These are phyloP conservation scores for Keithomyces neogunnii DNA, from an alignment of 2,329 filamentous ascomycete species.

Conservation along the genomic window DNA sequence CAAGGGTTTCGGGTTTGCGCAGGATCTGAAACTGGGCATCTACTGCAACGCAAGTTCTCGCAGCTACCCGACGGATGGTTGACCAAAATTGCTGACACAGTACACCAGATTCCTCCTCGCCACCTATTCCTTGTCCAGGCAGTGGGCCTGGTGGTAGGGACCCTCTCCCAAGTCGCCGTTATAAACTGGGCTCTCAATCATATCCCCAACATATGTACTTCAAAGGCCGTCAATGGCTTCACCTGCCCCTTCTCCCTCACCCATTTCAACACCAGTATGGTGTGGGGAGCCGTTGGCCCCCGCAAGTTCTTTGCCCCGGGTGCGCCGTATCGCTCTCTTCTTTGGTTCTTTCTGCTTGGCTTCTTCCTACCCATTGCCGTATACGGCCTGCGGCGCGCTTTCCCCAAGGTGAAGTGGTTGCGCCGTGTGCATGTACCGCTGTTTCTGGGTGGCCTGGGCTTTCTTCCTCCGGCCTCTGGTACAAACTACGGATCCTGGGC, in stretches of 20 bases:
- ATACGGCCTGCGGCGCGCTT: slow-evolving; percentile 24
- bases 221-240: slow-evolving; percentile 37
- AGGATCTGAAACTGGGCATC: slow-evolving; percentile 37
- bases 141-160: slow-evolving; percentile 33
- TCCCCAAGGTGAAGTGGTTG: slow-evolving; percentile 16
- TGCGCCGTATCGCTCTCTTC: slow-evolving; percentile 38
- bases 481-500: slow-evolving; percentile 24
- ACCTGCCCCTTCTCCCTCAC: slow-evolving; percentile 26
- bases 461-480: slow-evolving; percentile 23
- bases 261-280: slow-evolving; percentile 44
- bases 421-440: slow-evolving; percentile 21
- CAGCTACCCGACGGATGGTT: background rate
- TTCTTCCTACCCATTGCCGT: slow-evolving; percentile 37
- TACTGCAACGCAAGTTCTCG: slow-evolving; percentile 14
- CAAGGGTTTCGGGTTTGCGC: slow-evolving; percentile 31
- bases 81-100: slow-evolving; percentile 5
- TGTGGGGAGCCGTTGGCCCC: slow-evolving; percentile 50
- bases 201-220: slow-evolving; percentile 40
- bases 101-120: slow-evolving; percentile 29
- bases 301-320: slow-evolving; percentile 43
- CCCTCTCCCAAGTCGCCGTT: slow-evolving; percentile 33
- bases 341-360: slow-evolving; percentile 47
- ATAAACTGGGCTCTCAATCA: slow-evolving; percentile 29
- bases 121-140: slow-evolving; percentile 34
- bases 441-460: slow-evolving; percentile 19